A percentile compares a stretch with the other conserved stretches of the same genome.
phyloP scores from a whole-genome alignment of 2,329 filamentous ascomycete species.

The Colletotrichum limetticola region DNA sequence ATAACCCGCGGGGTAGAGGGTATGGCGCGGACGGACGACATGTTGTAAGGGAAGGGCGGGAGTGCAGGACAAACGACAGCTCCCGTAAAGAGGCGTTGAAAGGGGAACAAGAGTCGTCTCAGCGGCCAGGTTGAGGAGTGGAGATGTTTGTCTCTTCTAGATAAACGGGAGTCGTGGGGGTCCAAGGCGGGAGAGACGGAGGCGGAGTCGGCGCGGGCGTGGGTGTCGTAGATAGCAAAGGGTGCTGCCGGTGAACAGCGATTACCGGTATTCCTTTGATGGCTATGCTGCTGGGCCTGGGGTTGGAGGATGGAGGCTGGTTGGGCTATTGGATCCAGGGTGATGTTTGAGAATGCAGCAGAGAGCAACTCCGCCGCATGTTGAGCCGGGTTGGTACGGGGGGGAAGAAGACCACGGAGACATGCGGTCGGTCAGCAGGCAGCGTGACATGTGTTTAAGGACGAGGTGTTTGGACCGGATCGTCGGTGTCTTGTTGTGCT shows the following conservation, averaged over 20 bases:
- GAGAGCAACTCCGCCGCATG: slow-evolving; percentile 70
- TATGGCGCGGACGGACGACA: slow-evolving; percentile 66
- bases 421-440: slow-evolving; percentile 35
- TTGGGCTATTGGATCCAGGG: slow-evolving; percentile 66
- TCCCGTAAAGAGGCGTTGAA: slow-evolving; percentile 65
- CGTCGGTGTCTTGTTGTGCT: slow-evolving; percentile 36
- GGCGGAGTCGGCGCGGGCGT: slow-evolving; percentile 35
- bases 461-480: slow-evolving; percentile 33
- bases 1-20: slow-evolving; percentile 88
- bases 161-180: slow-evolving; percentile 44
- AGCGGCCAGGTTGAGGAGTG: slow-evolving; percentile 59
- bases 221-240: slow-evolving; percentile 38
- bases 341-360: slow-evolving; percentile 63
- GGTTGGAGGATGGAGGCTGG: slow-evolving; percentile 48
- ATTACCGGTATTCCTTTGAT: slow-evolving; percentile 27
- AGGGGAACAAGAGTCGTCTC: slow-evolving; percentile 52
- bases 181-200: slow-evolving; percentile 36
- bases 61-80: slow-evolving; percentile 66
- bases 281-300: slow-evolving; percentile 41
- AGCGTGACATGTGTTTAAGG: slow-evolving; percentile 32
- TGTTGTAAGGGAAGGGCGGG: slow-evolving; percentile 67
- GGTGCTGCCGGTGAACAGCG: slow-evolving; percentile 22
- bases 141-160: slow-evolving; percentile 64
- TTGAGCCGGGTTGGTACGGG: slow-evolving; percentile 43
- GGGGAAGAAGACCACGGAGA: slow-evolving; percentile 34